Conservation (phyloP, 495 filamentous ascomycete genomes). For the Letharia lupina region DNA sequence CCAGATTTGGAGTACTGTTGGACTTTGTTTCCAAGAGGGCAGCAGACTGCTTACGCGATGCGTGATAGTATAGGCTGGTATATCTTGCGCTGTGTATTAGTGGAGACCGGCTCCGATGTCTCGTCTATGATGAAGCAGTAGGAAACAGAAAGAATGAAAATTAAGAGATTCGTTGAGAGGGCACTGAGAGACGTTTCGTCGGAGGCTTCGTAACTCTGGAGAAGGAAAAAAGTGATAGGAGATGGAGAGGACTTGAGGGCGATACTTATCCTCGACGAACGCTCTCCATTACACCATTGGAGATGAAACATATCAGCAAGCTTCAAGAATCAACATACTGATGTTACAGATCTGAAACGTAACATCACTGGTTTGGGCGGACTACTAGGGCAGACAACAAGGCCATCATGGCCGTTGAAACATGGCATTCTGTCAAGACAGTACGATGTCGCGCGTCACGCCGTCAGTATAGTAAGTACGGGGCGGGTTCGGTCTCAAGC, state of each 20-base stretch:
- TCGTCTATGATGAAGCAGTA: constrained; percentile 23
- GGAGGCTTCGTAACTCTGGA: constrained; percentile 15
- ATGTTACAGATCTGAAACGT: constrained; percentile 20
- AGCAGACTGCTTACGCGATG: constrained; percentile 10
- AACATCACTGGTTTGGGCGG: constrained; percentile 1
- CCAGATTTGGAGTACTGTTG: constrained; percentile 9
- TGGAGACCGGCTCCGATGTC: constrained; percentile 26
- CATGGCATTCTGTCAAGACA: constrained; percentile 9
- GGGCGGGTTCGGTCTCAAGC: constrained; percentile 6
- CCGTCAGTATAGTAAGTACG: constrained; percentile 18
- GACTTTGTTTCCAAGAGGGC: neutral
- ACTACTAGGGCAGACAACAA: constrained; percentile 6
- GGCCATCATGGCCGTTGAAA: constrained; percentile 16
- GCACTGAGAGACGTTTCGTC: constrained; percentile 22
- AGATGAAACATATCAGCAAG: constrained; percentile 23
- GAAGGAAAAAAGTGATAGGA: constrained; percentile 15
- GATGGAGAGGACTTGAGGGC: constrained; percentile 16
- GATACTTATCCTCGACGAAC: constrained; percentile 27
- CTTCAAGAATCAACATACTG: neutral
- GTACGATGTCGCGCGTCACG: constrained; percentile 28
- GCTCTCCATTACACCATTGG: constrained; percentile 9
- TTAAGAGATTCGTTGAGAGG: constrained; percentile 27
- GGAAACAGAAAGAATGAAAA: constrained; percentile 18
- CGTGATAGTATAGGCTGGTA: constrained; percentile 3
- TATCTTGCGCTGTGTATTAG: constrained; percentile 18